Percentiles rank a stretch among this genome's conserved stretches.
Evolutionary conservation across 805 yeast species (phyloP).

Genomic region (Cyberlindnera lachancei): DNA sequence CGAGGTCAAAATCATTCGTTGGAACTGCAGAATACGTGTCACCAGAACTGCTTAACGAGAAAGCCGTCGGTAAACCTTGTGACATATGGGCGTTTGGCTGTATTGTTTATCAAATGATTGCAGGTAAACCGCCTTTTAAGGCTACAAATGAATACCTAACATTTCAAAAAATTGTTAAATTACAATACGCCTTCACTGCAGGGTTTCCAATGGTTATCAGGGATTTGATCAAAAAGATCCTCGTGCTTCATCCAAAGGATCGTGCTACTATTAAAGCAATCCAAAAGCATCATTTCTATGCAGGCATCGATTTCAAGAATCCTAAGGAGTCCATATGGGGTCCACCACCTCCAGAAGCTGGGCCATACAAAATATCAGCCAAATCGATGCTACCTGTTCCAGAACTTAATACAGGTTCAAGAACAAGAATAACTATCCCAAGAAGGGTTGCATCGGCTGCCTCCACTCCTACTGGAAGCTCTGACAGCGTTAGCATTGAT

Average conservation of each 20-base stretch:
- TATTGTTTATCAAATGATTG: conserved; percentile 89
- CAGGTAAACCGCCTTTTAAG: conserved; percentile 84
- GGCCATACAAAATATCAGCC: conserved; percentile 69
- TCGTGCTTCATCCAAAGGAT: conserved; percentile 56
- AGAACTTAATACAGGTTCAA: conserved; percentile 26
- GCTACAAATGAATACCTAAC: conserved; percentile 78
- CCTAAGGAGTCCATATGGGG: conserved; percentile 47
- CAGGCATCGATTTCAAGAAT: conserved; percentile 46
- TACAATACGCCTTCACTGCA: conserved; percentile 78
- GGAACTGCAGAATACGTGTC: conserved; percentile 85
- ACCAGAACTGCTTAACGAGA: conserved; percentile 70
- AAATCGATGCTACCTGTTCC: conserved; percentile 76
- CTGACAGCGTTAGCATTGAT: conserved; percentile 4
- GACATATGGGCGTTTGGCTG: conserved; percentile 99
- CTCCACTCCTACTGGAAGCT: conserved; percentile 13
- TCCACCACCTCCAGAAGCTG: conserved; percentile 50
- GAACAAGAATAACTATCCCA: conserved; percentile 19
- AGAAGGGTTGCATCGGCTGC: conserved; percentile 19
- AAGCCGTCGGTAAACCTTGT: conserved; percentile 81
- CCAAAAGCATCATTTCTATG: conserved; percentile 58
- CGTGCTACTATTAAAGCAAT: conserved; percentile 52
- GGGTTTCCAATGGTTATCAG: conserved; percentile 71
- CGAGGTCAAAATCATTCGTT: conserved; percentile 71
- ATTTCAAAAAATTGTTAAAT: conserved; percentile 72
- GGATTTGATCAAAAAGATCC: conserved; percentile 64